A percentile compares a stretch with the other conserved stretches of the same genome.
phyloP scores from a whole-genome alignment of 768 basidiomycete genomes.

The Dioszegia aurantiaca region DNA sequence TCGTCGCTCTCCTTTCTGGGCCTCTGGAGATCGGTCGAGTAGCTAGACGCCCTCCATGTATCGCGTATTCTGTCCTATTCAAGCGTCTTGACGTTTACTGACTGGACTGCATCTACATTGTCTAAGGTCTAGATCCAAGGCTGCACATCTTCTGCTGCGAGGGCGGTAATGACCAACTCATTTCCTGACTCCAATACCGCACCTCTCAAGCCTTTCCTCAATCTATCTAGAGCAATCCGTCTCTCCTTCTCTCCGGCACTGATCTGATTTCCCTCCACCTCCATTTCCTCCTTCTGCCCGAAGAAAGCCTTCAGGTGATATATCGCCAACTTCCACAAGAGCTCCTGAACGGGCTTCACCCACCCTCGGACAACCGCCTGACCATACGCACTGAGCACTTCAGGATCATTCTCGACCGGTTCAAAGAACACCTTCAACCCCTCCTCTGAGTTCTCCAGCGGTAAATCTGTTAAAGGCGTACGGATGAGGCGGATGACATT shows the following conservation, averaged over 20 bases:
- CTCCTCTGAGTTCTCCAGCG: constrained; percentile 26
- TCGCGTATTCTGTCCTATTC: too few relatives aligned
- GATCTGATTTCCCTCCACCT: constrained; percentile 2
- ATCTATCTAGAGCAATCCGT: constrained; percentile 14
- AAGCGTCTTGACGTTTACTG: too few relatives aligned
- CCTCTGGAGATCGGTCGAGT: too few relatives aligned
- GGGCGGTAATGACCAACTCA: not conserved
- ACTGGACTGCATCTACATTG: too few relatives aligned
- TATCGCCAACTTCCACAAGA: constrained; percentile 36
- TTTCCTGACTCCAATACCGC: constrained; percentile 7
- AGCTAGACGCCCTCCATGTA: too few relatives aligned
- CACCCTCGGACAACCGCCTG: constrained; percentile 28
- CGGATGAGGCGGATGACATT: constrained; percentile 57
- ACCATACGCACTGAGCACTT: constrained; percentile 36
- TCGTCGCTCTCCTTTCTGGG: too few relatives aligned
- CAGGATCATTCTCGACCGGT: constrained; percentile 37
- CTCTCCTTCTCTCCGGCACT: constrained; percentile 8
- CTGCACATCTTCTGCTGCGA: not conserved
- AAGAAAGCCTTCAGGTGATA: constrained; percentile 26
- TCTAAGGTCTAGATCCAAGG: too few relatives aligned
- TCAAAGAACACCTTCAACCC: constrained; percentile 25
- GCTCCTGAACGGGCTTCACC: constrained; percentile 25
- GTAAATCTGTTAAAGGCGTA: constrained; percentile 26
- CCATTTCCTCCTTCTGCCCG: not conserved
- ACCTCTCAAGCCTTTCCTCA: constrained; percentile 11